Evolutionary conservation across 2,329 filamentous ascomycete species (phyloP), one percentile per base, ranked within the genome.

Genomic region (Alternaria metachromatica): DNA sequence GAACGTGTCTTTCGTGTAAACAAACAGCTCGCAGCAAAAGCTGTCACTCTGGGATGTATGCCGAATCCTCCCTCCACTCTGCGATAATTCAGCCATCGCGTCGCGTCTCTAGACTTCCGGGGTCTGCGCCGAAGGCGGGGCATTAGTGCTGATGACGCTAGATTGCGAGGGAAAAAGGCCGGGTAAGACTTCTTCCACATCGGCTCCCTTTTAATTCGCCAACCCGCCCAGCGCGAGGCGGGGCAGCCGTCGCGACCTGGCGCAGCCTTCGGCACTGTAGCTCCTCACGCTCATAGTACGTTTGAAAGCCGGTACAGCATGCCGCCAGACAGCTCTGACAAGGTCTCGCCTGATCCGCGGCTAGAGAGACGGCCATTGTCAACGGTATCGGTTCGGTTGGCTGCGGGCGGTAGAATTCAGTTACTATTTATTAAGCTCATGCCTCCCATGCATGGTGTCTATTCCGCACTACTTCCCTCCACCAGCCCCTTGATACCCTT

Each of bases 121-220:
- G 54, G 45, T 58, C 56, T 26, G 61, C 63, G 60, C 67, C 65
- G 69, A 73, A 58, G 68, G 71, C 67, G 75, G 74, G 75, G 74
- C 66, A 65, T 28, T 33, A 37, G 23, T 26, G 55, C 58, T 61
- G 44, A 28, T 41, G 33, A 37, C 51, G 44, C 57, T 50, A 60
- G 20, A 43, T 13, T 10, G 25, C 11, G 30, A 11, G 25, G 74
- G 71, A 72, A 63, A 60, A 75, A 55, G 11, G 62, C 57, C 62
- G 76, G 74, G 18, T 67, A 70, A 74, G 67, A 55, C 48, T 72
- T 78, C 66, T 69, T 67, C 76, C 76, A 18, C 41, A 50, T 50
- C 51, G 46, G 30, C 54, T 46, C 51, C 28, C 53, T 65, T 71
- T 76, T 80, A 65, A 93, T 92, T 83, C 91, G 95, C 80, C 90